Evolutionary conservation across 495 filamentous ascomycete genomes (phyloP).

Genomic region (Parmelia sp.): DNA sequence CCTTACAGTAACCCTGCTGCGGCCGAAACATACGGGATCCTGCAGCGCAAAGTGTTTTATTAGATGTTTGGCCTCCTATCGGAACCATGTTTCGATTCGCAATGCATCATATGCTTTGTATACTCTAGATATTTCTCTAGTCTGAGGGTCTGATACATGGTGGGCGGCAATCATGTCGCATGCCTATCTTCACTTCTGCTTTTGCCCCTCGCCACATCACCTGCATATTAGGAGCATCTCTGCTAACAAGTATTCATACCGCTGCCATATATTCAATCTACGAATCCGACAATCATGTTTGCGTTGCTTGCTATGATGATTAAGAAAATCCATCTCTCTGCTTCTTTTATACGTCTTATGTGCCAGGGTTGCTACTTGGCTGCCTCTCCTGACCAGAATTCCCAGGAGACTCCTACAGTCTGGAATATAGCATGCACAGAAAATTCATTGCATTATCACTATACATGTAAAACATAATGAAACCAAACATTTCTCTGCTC

Average conservation of each 20-base stretch:
- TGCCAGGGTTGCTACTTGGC: not conserved
- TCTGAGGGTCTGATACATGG: too few relatives aligned
- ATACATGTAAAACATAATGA: not conserved
- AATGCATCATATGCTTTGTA: not conserved
- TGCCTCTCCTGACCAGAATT: not conserved
- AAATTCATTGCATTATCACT: not conserved
- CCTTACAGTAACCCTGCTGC: not conserved
- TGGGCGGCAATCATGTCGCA: not conserved
- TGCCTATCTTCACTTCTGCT: too few relatives aligned
- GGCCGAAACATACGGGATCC: conserved; percentile 7
- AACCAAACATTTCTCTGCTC: not conserved
- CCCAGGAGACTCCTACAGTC: not conserved
- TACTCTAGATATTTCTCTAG: too few relatives aligned
- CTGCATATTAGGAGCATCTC: not conserved
- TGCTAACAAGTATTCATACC: not conserved
- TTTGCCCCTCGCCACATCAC: not conserved
- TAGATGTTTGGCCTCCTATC: not conserved
- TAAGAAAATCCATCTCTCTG: not conserved
- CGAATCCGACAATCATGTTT: not conserved
- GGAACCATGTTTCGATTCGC: not conserved
- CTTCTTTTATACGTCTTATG: not conserved
- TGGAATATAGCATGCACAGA: not conserved
- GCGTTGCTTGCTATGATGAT: not conserved
- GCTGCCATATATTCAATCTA: not conserved
- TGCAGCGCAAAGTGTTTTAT: not conserved